Evolutionary conservation across 192 early-diverging fungal genomes (phyloP), one percentile per base, ranked within the genome.

Genomic region (Cetraspora pellucida): DNA sequence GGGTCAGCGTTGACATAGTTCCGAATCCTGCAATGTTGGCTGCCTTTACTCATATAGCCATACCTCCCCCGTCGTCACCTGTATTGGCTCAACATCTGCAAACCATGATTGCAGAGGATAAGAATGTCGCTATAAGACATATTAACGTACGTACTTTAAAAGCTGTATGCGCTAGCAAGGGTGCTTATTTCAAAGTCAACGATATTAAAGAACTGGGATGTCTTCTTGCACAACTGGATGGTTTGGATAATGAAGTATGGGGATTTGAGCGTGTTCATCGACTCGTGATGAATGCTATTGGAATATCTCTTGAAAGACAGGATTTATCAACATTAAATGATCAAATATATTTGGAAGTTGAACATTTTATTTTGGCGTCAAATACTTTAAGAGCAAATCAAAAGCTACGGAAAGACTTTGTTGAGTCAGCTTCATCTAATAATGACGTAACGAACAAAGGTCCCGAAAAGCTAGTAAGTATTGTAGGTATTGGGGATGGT

Each of bases 101-200:
- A 31, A 37, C 61, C 17, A 54, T 80, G 27, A 54, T 88, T 60
- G 60, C 66, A 8, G 28, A 58, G 16, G 87, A 88, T 78, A 80
- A 77, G 49, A 79, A 81, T 27, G 25, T 77, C 13, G 73, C 83
- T 23, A 81, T 85, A 25, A 64, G 59, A 59, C 81, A 87, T 44
- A 75, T 85, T 45, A 88, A 88, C 52, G 78, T 80, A 37, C 78
- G 84, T n/a, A 86, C 84, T 8, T 37, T 88, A 30, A 25, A 72
- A 10, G 77, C 79, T 0, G 80, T 84, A 5, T 67, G 81, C 14
- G 50, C 23, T 0, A 84, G 81, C 73, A 81, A 84, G 74, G 83
- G 83, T 17, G 81, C 77, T 13, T 50, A 30, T 31, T 68, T 83
- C n/a, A 65, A 76, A 23, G 19, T 9, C 21, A 30, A 55, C 64